Conservation (phyloP, 352 stramenopile species). For the Globisporangium cystogenes region DNA sequence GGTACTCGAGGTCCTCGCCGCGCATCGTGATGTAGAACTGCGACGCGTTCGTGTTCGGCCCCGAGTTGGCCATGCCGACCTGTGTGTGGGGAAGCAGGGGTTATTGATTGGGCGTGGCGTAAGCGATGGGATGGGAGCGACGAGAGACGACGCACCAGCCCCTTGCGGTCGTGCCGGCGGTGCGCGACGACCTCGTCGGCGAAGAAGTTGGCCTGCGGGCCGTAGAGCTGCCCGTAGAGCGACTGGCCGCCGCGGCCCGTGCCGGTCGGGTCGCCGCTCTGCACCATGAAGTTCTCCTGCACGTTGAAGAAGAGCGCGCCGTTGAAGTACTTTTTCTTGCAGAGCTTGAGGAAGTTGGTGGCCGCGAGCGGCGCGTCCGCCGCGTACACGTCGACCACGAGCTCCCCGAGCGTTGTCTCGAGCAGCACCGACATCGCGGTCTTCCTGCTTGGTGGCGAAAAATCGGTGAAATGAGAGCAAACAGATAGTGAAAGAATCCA, state of each 20-base stretch:
- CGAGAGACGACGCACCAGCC: constrained; percentile 27
- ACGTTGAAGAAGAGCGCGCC: constrained; percentile 94
- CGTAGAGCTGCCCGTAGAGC: constrained; percentile 93
- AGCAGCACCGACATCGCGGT: constrained; percentile 90
- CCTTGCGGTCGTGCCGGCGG: constrained; percentile 48
- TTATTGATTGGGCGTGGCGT: no score
- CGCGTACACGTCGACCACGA: constrained; percentile 91
- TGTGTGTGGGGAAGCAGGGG: no score
- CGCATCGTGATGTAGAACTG: constrained; percentile 98
- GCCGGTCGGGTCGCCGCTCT: constrained; percentile 87
- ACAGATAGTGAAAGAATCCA: neutral
- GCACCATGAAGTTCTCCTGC: constrained; percentile 94
- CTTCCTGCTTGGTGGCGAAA: no score
- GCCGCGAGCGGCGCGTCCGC: constrained; percentile 76
- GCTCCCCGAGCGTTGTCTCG: constrained; percentile 86
- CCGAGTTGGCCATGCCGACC: constrained; percentile 84
- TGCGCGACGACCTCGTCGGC: constrained; percentile 64
- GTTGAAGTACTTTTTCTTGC: constrained; percentile 95
- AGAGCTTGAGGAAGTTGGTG: constrained; percentile 95
- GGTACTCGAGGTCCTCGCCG: constrained; percentile 85
- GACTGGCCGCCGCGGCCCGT: constrained; percentile 94
- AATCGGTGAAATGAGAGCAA: no score
- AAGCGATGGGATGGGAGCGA: no score
- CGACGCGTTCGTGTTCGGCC: constrained; percentile 73
- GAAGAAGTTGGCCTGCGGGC: constrained; percentile 65